These are phyloP conservation scores for Rhynchosporium secalis DNA, from an alignment of 2,329 filamentous ascomycete species.

Conservation along the genomic window DNA sequence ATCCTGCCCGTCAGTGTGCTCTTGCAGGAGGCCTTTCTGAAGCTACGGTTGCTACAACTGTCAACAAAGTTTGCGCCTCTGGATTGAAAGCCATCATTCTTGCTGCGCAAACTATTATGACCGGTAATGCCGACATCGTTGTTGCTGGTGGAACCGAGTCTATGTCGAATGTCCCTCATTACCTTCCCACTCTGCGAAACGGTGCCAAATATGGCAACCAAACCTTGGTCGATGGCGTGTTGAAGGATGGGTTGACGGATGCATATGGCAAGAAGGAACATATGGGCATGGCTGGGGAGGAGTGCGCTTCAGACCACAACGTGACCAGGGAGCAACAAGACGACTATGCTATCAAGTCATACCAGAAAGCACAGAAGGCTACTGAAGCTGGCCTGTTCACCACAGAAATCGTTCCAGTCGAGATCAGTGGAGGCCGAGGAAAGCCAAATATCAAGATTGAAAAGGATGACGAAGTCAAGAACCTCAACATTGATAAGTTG, in stretches of 20 bases:
- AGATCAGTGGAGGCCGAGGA: conserved; percentile 83
- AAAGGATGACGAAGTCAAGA: conserved; percentile 94
- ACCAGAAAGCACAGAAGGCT: conserved; percentile 89
- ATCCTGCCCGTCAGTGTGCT: conserved; percentile 91
- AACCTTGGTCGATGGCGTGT: conserved; percentile 82
- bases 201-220: conserved; percentile 95
- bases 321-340: conserved; percentile 87
- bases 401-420: conserved; percentile 84
- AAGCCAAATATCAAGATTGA: conserved; percentile 82
- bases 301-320: conserved; percentile 81
- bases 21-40: conserved; percentile 83
- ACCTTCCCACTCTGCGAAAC: conserved; percentile 81
- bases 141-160: conserved; percentile 95
- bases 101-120: conserved; percentile 95
- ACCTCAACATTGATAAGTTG: conserved; percentile 82
- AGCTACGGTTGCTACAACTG: conserved; percentile 79
- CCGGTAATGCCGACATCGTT: conserved; percentile 87
- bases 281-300: conserved; percentile 92
- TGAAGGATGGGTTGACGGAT: conserved; percentile 93
- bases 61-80: conserved; percentile 99
- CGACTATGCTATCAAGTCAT: conserved; percentile 91
- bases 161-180: conserved; percentile 98
- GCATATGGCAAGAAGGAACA: conserved; percentile 90
- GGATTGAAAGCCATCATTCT: conserved; percentile 92
- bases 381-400: conserved; percentile 79